Base-by-base conservation (phyloP, 495 filamentous ascomycete genomes). In the Penicillium soppii region DNA sequence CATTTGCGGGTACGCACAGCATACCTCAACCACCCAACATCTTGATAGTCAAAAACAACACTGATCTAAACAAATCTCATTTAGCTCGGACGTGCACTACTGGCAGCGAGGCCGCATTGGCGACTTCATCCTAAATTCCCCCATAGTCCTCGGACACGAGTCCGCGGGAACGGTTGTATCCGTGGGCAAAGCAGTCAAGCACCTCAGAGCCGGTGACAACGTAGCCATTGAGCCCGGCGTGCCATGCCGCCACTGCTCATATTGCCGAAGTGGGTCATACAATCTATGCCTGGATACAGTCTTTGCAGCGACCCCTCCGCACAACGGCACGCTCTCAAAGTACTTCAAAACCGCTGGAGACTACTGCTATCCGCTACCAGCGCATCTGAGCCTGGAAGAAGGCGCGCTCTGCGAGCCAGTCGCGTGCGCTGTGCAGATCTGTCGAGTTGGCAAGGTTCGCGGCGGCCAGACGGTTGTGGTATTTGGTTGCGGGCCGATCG, bases 401-500 rank as follows among this genome's bases (percentile, higher is more conserved):
- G 91, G 88, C 22, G 91, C 89, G 3, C 70, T 95, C 37, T 80
- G 95, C 50, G 90, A 95, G 76, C 91, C 91, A 1, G 76, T 95
- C 7, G 78, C 82, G 32, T 89, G 95, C 7, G 91, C 85, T 2
- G 89, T 94, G 25, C 90, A 94, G 62, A 87, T 91, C 43, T 76
- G 81, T 35, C 79, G 81, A 54, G 82, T 88, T 60, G 89, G 84
- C 0, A 73, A 69, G 26, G 75, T 95, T n/a, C 69, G 68, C 48
- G 86, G 87, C 0, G 87, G 89, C n/a, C 77, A 90, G 53, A 78
- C 69, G 3, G 83, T 95, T 2, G 83, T 94, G 1, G 82, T 96
- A 7, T 92, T 94, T 73, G 91, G 91, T 16, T 89, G 88, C 20
- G 91, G 91, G 0, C 89, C 91, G 10, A 87, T 96, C 7, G 91